A percentile compares a stretch with the other conserved stretches of the same genome.
Conservation (phyloP, 331 rosid species). For the Malus hybrid region DNA sequence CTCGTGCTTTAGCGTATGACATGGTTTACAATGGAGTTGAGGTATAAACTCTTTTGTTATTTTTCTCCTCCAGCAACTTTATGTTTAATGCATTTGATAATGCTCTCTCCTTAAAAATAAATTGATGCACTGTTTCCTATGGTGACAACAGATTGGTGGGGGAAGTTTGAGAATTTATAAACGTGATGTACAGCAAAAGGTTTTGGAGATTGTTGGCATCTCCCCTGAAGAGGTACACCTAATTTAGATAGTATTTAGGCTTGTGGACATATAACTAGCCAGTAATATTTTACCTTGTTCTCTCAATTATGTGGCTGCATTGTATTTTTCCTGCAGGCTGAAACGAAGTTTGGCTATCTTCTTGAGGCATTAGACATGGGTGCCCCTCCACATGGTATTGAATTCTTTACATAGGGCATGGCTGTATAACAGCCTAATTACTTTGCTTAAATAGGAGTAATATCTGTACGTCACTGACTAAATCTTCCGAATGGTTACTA, state of each 20-base stretch:
- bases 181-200: constrained; percentile 84
- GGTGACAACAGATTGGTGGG: constrained; percentile 70
- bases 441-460: neutral
- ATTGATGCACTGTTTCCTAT: neutral
- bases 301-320: constrained; percentile 12
- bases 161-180: constrained; percentile 94
- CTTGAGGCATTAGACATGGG: constrained; percentile 99
- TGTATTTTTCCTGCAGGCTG: constrained; percentile 57
- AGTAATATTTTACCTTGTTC: neutral
- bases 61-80: constrained; percentile 1
- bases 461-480: neutral
- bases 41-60: constrained; percentile 32
- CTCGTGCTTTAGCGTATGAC: constrained; percentile 97
- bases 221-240: constrained; percentile 73
- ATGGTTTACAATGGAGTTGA: constrained; percentile 98
- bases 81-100: constrained; percentile 3
- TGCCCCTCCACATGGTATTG: constrained; percentile 97
- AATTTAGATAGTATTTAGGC: neutral
- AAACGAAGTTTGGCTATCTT: constrained; percentile 89
- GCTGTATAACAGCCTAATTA: neutral
- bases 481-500: neutral
- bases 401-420: neutral
- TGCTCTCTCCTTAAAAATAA: neutral
- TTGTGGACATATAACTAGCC: neutral
- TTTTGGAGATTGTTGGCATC: constrained; percentile 81